Percentiles rank a stretch among this genome's conserved stretches.
Conservation (phyloP, 306 rosid species). For the Fagus crenata region DNA sequence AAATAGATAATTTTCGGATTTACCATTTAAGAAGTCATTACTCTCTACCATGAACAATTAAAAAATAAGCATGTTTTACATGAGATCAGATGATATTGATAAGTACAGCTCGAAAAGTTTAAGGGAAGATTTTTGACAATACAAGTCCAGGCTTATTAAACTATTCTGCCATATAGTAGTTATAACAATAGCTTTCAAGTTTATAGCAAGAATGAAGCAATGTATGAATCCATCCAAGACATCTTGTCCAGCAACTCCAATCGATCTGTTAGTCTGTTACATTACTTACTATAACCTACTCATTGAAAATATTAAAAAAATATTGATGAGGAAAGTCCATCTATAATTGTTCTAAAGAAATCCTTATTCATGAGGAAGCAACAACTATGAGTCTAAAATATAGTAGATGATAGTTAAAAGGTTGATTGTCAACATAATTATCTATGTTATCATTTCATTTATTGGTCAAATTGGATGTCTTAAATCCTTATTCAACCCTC, state of each 20-base stretch:
- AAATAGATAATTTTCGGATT: no score
- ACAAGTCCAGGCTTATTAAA: no score
- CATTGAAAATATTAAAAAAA: not conserved
- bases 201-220: not conserved
- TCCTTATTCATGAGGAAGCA: not conserved
- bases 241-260: not conserved
- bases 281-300: no score
- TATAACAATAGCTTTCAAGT: not conserved
- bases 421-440: not conserved
- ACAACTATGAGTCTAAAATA: no score
- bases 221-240: not conserved
- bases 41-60: no score
- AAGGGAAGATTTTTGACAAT: no score
- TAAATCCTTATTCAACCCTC: not conserved
- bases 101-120: no score
- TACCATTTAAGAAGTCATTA: no score
- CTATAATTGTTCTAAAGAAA: not conserved
- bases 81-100: no score
- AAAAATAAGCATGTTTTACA: no score
- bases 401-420: not conserved
- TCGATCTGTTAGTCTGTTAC: not conserved
- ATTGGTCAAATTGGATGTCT: not conserved
- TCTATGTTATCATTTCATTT: not conserved
- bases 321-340: not conserved
- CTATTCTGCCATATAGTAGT: no score